phyloP scores from a whole-genome alignment of 2,329 filamentous ascomycete species.

The Monosporascus cannonballus region DNA sequence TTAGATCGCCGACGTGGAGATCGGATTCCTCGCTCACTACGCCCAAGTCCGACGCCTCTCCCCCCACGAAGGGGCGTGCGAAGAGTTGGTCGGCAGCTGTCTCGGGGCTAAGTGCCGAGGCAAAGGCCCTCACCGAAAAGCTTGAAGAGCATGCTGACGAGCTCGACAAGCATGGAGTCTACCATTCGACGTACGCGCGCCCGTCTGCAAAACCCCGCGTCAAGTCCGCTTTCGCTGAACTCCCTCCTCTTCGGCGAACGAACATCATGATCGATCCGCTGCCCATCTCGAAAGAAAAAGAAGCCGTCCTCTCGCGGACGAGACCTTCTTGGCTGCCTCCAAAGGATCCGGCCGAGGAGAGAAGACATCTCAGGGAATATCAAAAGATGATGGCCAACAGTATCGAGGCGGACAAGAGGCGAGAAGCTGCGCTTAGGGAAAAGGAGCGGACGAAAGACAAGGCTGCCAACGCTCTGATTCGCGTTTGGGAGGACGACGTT shows the following conservation, averaged over 20 bases:
- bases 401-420: conserved; percentile 53
- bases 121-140: conserved; percentile 69
- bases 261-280: conserved; percentile 82
- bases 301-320: conserved; percentile 74
- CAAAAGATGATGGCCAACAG: conserved; percentile 72
- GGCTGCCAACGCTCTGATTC: conserved; percentile 47
- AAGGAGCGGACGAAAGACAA: conserved; percentile 50
- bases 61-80: conserved; percentile 48
- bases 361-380: conserved; percentile 78
- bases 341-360: conserved; percentile 87
- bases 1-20: conserved; percentile 52
- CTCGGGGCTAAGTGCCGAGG: conserved; percentile 64
- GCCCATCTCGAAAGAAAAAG: conserved; percentile 80
- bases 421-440: conserved; percentile 45
- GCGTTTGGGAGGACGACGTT: conserved; percentile 71
- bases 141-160: conserved; percentile 72
- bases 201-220: conserved; percentile 43
- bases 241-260: conserved; percentile 63
- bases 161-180: conserved; percentile 41
- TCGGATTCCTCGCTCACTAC: conserved; percentile 35
- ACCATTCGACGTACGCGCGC: conserved; percentile 13
- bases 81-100: conserved; percentile 72
- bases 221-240: conserved; percentile 62
- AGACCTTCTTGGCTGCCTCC: conserved; percentile 80
- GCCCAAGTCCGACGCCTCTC: conserved; percentile 26